Base-by-base conservation (phyloP, 2,329 filamentous ascomycete genomes). In the Didymella pinodella region DNA sequence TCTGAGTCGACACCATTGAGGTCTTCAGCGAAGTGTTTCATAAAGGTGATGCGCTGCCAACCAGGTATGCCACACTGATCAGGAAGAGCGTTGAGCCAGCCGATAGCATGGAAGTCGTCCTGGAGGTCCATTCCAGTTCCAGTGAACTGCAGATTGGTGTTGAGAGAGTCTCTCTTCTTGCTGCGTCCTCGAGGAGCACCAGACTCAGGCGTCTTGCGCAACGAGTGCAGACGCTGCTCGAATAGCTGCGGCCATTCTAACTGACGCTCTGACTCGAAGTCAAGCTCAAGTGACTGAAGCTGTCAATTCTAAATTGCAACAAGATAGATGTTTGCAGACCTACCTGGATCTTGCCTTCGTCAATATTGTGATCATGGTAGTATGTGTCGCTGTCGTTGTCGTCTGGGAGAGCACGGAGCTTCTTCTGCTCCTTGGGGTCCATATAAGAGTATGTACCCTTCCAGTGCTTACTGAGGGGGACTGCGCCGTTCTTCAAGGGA, bases 21-120 rank as follows among this genome's bases (percentile, higher is more conserved):
- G 7, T 74, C 66, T 14, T 78, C 70, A 1, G 62, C 51, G 61
- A 77, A 81, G 62, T 83, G 82, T 68, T 84, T 84, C 78, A 86
- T 82, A 74, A 86, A 81, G 0, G 79, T 82, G 54, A 86, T 74
- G 31, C 83, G 79, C 71, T 84, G 81, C 76, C 82, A 86, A 20
- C 84, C 84, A 0, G 80, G 78, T 12, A 86, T 81, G 0, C 62
- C 69, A 14, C 57, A 59, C 62, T 86, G 84, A 2, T 74, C 64
- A 0, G 81, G 81, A 1, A 86, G 70, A 0, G 79, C 71, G 62
- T 84, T 83, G 20, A 86, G 70, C 75, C 81, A 83, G 44, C 84
- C 84, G 2, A 75, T 63, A 3, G 68, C 68, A n/a, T 62, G 62
- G 61, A 75, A 77, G 38, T 70, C 49, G 7, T 75, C 70, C 0